Base-by-base conservation (phyloP, 192 early-diverging fungal species). In the Gigaspora rosea region DNA sequence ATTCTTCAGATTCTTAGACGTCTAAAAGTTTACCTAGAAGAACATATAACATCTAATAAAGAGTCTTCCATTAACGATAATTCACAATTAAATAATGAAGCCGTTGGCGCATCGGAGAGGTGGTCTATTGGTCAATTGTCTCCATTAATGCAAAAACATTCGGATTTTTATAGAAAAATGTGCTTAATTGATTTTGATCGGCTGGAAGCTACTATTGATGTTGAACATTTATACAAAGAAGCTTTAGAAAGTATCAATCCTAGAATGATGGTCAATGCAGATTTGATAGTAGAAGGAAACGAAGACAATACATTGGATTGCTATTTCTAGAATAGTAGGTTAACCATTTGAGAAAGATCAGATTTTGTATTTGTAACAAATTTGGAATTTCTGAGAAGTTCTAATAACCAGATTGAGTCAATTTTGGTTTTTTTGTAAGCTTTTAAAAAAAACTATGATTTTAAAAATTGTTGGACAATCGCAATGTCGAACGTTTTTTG, bases 171-270 rank as follows among this genome's bases (percentile, higher is more conserved):
- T 52, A 54, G 76, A 16, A 63, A 65, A 6, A 78, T 88, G 1
- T 54, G 20, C 11, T 41, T 61, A 1, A 52, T 88, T 20, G 79
- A 88, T 73, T 81, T 85, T 78, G 79, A 78, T 22, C 73, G 80
- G 10, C 57, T 88, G 50, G 82, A 84, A 52, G 73, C 85, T 18
- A 84, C 83, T 9, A 81, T 81, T 5, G 81, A 79, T 32, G 81
- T 80, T 20, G 87, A 88, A 63, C 84, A 86, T 59, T 80, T 88
- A 13, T 88, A 88, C 57, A 79, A 86, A 74, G 87, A 88, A 72
- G 84, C 84, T 2, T 73, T 88, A 76, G 84, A 86, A 63, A 78
- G 76, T 5, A 76, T 80, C n/a, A 71, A 78, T 22, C 69, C 80
- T 16, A 80, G 79, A 35, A 80, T 84, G 20, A 81, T 81, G 80